Conservation (phyloP, 192 early-diverging fungal species). For the Coemansia sp. region DNA sequence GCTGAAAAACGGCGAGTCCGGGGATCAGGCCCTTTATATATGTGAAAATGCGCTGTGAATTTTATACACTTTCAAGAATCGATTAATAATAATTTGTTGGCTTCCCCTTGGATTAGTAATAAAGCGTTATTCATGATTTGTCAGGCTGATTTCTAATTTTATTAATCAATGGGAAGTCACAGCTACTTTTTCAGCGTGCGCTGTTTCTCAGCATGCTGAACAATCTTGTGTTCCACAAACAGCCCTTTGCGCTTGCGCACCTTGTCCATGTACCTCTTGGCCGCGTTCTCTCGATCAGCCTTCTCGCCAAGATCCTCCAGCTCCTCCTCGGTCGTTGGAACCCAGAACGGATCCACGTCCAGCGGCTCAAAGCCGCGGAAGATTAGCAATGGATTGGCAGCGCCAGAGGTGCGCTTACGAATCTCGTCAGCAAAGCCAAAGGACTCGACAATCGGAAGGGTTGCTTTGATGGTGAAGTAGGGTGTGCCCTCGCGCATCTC, state of each 20-base stretch:
- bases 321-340: slow-evolving; percentile 95
- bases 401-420: slow-evolving; percentile 92
- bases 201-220: slow-evolving; percentile 84
- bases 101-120: too few species aligned
- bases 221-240: slow-evolving; percentile 90
- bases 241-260: slow-evolving; percentile 95
- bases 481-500: slow-evolving; percentile 98
- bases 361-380: slow-evolving; percentile 93
- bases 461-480: slow-evolving; percentile 86
- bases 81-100: too few species aligned
- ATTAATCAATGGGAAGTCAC: background rate
- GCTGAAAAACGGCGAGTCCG: too few species aligned
- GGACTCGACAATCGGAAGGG: slow-evolving; percentile 92
- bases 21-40: too few species aligned
- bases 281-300: slow-evolving; percentile 93
- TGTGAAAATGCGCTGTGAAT: too few species aligned
- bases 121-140: background rate
- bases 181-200: slow-evolving; percentile 64
- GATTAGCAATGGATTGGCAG: slow-evolving; percentile 92
- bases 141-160: background rate
- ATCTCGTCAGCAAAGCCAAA: slow-evolving; percentile 99
- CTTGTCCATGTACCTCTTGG: slow-evolving; percentile 94
- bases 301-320: slow-evolving; percentile 98
- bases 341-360: slow-evolving; percentile 98
- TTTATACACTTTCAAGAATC: too few species aligned